phyloP scores from a whole-genome alignment of 306 rosid species.

The Gleditsia sinensis region DNA sequence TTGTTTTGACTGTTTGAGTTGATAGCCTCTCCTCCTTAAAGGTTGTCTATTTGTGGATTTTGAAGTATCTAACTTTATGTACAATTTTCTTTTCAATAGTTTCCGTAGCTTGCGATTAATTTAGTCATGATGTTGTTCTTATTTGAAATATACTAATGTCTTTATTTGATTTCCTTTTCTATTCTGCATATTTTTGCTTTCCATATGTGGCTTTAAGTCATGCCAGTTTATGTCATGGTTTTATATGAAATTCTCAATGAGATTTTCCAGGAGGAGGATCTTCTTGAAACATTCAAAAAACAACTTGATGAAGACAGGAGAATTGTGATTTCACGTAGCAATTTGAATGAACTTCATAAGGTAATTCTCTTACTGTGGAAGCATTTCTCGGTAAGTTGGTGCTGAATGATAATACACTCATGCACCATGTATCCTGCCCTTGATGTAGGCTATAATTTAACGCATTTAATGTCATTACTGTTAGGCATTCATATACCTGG shows the following conservation, averaged over 20 bases:
- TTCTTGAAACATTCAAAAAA: constrained; percentile 72
- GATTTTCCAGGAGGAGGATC: constrained; percentile 76
- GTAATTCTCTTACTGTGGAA: constrained; percentile 37
- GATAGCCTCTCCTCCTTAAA: constrained; percentile 2
- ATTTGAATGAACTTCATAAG: constrained; percentile 81
- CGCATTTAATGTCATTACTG: constrained; percentile 24
- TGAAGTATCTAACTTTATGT: not conserved
- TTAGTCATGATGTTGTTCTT: not conserved
- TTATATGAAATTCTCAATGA: constrained; percentile 31
- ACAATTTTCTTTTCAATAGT: not conserved
- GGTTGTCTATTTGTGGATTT: constrained; percentile 7
- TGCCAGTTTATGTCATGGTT: constrained; percentile 11
- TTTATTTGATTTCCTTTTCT: not conserved
- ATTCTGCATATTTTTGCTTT: not conserved
- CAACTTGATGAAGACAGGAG: constrained; percentile 92
- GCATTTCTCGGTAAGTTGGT: constrained; percentile 1
- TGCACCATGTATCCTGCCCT: not conserved
- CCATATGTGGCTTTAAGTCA: not conserved
- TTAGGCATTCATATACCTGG: constrained; percentile 27
- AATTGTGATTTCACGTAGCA: constrained; percentile 83
- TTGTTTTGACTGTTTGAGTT: not conserved
- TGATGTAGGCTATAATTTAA: not conserved
- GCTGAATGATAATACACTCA: not conserved
- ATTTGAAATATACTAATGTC: not conserved
- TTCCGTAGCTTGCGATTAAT: not conserved